Base-by-base conservation (phyloP, 179 eudicot genomes). In the Beta corolliflora region DNA sequence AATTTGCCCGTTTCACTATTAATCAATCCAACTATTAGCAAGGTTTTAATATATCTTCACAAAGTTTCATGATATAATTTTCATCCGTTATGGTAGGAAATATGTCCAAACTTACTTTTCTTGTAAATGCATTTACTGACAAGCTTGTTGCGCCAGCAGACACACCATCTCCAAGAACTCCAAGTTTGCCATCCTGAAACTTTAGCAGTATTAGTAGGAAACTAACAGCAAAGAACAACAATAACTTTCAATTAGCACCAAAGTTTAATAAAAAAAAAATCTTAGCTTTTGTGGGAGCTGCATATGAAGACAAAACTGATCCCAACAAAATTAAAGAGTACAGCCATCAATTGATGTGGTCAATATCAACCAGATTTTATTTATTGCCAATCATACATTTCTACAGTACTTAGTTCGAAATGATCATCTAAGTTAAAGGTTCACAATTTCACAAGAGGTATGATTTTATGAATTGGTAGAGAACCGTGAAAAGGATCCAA, bases 51-150 rank as follows among this genome's bases (percentile, higher is more conserved):
- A 70, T 5, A 56, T 58, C 12, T 36, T 59, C 15, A 19, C 59
- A 58, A 29, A 56, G n/a, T 46, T 80, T 44, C 53, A 59, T 10
- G 29, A 73, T 12, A 44, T 46, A 48, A 71, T 11, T 14, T 29
- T 29, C 14, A 14, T 23, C 19, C 50, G 55, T 29, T 11, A 66
- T 31, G 11, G 44, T 19, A 31, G 53, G 76, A 25, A 48, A 41
- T 55, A 73, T 53, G 9, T 19, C 18, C 50, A 48, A 79, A 48
- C 81, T 83, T 86, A 95, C 99, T 90, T 92, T 95, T 71, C 71
- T 81, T 73, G 89, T 86, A 86, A 92, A 95, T 65, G 90, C 89
- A 85, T 94, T 94, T 46, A 75, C 79, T 23, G 89, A 88, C 63
- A 85, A 89, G 83, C 87, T 91, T 72, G 79, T 83, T 23, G 85